Evolutionary conservation across 148 eudicot genomes (phyloP), one percentile per base, ranked within the genome.

Genomic region (Mesembryanthemum crystallinum): DNA sequence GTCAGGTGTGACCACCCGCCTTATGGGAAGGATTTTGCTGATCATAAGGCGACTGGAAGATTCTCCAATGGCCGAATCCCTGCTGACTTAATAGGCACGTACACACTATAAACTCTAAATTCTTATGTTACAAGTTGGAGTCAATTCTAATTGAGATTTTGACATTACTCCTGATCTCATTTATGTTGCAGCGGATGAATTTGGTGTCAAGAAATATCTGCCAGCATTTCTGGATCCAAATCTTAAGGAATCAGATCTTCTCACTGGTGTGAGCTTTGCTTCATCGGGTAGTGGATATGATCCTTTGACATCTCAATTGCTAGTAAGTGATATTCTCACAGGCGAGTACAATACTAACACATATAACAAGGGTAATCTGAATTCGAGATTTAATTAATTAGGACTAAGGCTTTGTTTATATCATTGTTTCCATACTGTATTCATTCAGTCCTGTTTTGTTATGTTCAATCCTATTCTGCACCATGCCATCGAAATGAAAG

Each of bases 251-350:
- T 13, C 80, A 8, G 94, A 92, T 28, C 88, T 92, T 57, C 80
- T 73, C 3, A 88, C 86, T 0, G 97, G 97, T 0, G 97, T 92
- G 17, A 90, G 92, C 78, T 92, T 92, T 64, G 97, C 94, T 24
- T 90, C 97, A 9, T 85, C 90, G 8, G 92, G 80, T 39, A 45
- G 83, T 47, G 97, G 94, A 61, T 92, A 71, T 57, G 94, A 92
- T 80, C 92, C 92, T 14, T 65, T 80, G 63, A 89, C 97, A 25
- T 63, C 97, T 13, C 23, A 27, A 24, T 0, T 85, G 17, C 74
- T 57, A 72, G 97, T 87, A 83, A 57, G 75, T 75, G 24, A 3
- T 13, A 21, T 39, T 29, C 11, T 35, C 23, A 8, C 3, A 35
- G 6, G 39, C 39, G 4, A 35, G 39, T 35, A 35, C 39, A 35